Evolutionary conservation across 2,329 filamentous ascomycete species (phyloP).

Genomic region (Stagonosporopsis cucurbitacearum): DNA sequence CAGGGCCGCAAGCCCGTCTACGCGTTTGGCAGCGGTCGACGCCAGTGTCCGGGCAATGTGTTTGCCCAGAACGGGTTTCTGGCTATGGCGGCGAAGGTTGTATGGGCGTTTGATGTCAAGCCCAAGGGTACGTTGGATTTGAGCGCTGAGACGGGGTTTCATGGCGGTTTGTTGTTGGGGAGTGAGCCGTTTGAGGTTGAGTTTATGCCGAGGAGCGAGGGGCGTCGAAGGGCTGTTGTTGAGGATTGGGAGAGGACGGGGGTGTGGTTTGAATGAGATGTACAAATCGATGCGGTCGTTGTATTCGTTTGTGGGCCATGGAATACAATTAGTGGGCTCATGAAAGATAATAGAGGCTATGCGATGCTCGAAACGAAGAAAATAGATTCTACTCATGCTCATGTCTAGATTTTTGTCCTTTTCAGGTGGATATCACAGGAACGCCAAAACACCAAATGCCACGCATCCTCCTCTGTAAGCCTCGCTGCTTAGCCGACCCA

Average conservation of each 20-base stretch:
- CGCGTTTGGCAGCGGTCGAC: slow-evolving; percentile 5
- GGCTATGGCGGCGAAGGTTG: slow-evolving; percentile 5
- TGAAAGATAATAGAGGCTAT: no score
- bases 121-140: slow-evolving; percentile 1
- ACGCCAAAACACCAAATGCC: slow-evolving; percentile 14
- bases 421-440: slow-evolving; percentile 17
- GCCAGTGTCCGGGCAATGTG: slow-evolving; percentile 7
- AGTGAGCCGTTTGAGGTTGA: slow-evolving; percentile 5
- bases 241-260: not conserved
- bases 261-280: slow-evolving; percentile 1
- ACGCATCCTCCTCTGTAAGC: not conserved
- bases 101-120: slow-evolving; percentile 9
- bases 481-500: slow-evolving; percentile 72
- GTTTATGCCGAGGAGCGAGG: slow-evolving; percentile 6
- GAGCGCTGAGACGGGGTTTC: slow-evolving; percentile 9
- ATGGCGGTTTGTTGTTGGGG: slow-evolving; percentile 1
- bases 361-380: not conserved
- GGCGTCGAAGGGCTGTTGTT: not conserved
- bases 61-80: slow-evolving; percentile 7
- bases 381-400: not conserved
- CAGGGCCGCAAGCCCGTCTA: not conserved
- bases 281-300: not conserved
- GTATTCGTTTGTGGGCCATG: not conserved
- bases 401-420: slow-evolving; percentile 16
- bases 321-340: no score